Base-by-base conservation (phyloP, 2,329 filamentous ascomycete genomes). In the Sporothrix pallida region DNA sequence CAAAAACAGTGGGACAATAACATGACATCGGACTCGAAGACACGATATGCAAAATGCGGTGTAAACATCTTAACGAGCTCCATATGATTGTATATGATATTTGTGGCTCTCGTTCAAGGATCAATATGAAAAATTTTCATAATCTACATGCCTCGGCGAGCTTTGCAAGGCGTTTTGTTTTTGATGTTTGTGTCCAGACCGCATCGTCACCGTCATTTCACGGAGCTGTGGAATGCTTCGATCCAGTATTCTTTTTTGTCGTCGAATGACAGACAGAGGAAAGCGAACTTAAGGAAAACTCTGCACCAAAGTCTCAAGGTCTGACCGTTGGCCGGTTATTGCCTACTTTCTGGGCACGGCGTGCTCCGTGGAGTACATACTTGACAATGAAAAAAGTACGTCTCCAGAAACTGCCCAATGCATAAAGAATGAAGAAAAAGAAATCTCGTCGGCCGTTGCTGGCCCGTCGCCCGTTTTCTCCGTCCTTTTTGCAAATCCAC, bases 251-350 rank as follows among this genome's bases (percentile, higher is more conserved):
- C 37, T 67, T 37, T 5, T 10, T 52, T 13, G 23, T 68, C 46
- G 63, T 68, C 63, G 23, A 52, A 52, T 52, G 20, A 68, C 44
- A 3, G 9, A 13, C 9, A 31, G 46, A 37, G 5, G 20, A 68
- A 68, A 68, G 44, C 17, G 63, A 67, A 13, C 13, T 5, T 12
- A 17, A 46, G 37, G 37, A 46, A 67, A 20, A 20, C 15, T 46
- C 1, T n/a, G n/a, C 10, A 26, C 23, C 9, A 13, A 8, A 48
- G n/a, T 12, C n/a, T 9, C 44, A 42, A 52, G 23, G 23, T 37
- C 50, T 26, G 44, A 13, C 42, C 54, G 56, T 71, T 62, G 69
- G 42, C 56, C 62, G 69, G 69, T 26, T 42, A 23, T 71, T 71
- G 69, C 42, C 12, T 42, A 17, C 44, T 31, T 68, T 48, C 23